Percentiles rank a stretch among this genome's conserved stretches.
Evolutionary conservation across 2,329 filamentous ascomycete genomes (phyloP).

Genomic region (Diaporthe caulivora): DNA sequence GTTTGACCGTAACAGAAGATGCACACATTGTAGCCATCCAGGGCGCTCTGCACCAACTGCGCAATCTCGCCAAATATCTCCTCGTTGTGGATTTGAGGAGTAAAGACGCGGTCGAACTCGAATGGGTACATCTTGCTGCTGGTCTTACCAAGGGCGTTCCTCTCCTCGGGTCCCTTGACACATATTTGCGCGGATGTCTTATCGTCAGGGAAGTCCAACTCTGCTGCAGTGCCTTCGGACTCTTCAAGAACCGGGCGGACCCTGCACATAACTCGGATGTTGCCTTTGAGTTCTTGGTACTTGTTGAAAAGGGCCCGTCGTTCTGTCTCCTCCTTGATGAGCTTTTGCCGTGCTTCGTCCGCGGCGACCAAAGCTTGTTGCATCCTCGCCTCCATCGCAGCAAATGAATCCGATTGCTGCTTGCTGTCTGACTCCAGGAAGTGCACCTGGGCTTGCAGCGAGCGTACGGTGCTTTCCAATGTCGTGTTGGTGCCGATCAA

Average conservation of each 20-base stretch:
- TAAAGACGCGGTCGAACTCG: constrained; percentile 93
- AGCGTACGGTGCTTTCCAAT: constrained; percentile 81
- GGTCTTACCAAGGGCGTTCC: constrained; percentile 81
- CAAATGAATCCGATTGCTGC: constrained; percentile 87
- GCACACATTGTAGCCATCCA: constrained; percentile 98
- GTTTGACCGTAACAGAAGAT: constrained; percentile 99
- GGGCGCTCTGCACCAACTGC: constrained; percentile 93
- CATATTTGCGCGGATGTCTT: constrained; percentile 91
- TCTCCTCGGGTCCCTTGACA: constrained; percentile 85
- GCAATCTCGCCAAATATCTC: constrained; percentile 97
- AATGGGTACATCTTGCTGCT: constrained; percentile 86
- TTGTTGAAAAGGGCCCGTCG: constrained; percentile 95
- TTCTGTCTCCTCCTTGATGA: constrained; percentile 91
- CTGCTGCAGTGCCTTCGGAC: constrained; percentile 74
- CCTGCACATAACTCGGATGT: constrained; percentile 97
- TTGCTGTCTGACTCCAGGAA: constrained; percentile 92
- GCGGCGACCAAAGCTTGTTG: constrained; percentile 80
- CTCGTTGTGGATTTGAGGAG: constrained; percentile 80
- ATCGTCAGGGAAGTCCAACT: constrained; percentile 83
- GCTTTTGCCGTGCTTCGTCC: constrained; percentile 80
- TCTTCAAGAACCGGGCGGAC: constrained; percentile 80
- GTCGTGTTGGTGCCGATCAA: constrained; percentile 71
- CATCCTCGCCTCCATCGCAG: constrained; percentile 82
- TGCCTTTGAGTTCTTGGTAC: constrained; percentile 97
- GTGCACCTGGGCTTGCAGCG: constrained; percentile 84